Conservation (phyloP, 306 rosid species). For the Oemleria cerasiformis region DNA sequence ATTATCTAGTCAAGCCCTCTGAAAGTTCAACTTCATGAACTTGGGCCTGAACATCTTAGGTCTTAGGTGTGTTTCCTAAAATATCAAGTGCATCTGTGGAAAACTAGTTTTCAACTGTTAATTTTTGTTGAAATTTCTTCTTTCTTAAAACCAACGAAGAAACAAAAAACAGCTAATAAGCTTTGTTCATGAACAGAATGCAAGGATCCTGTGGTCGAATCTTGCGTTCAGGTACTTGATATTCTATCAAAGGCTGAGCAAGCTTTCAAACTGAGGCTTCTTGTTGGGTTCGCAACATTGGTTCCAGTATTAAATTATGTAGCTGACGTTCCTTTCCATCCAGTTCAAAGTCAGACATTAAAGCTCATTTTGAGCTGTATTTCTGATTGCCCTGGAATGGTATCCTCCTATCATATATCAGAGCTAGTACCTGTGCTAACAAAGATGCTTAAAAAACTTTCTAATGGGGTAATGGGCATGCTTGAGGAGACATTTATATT, state of each 20-base stretch:
- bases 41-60: neutral
- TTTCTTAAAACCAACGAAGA: neutral
- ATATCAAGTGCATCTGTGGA: neutral
- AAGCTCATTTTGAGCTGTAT: slow-evolving; percentile 66
- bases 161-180: slow-evolving; percentile 24
- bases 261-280: slow-evolving; percentile 69
- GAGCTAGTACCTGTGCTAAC: slow-evolving; percentile 59
- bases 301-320: slow-evolving; percentile 69
- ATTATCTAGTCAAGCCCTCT: neutral
- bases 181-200: slow-evolving; percentile 51
- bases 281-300: slow-evolving; percentile 81
- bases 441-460: slow-evolving; percentile 59
- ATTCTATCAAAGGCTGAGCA: slow-evolving; percentile 70
- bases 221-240: slow-evolving; percentile 74
- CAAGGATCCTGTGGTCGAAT: slow-evolving; percentile 71
- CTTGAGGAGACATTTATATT: slow-evolving; percentile 66
- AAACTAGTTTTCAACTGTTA: slow-evolving; percentile 3
- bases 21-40: neutral
- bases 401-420: slow-evolving; percentile 63
- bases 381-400: slow-evolving; percentile 78
- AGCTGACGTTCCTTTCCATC: slow-evolving; percentile 86
- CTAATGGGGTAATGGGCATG: slow-evolving; percentile 72
- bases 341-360: slow-evolving; percentile 69
- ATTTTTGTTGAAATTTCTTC: neutral
- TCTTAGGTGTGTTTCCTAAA: neutral